These are phyloP conservation scores for Carex kokanica DNA, from an alignment of 176 grass and related monocot genomes.

Conservation along the genomic window DNA sequence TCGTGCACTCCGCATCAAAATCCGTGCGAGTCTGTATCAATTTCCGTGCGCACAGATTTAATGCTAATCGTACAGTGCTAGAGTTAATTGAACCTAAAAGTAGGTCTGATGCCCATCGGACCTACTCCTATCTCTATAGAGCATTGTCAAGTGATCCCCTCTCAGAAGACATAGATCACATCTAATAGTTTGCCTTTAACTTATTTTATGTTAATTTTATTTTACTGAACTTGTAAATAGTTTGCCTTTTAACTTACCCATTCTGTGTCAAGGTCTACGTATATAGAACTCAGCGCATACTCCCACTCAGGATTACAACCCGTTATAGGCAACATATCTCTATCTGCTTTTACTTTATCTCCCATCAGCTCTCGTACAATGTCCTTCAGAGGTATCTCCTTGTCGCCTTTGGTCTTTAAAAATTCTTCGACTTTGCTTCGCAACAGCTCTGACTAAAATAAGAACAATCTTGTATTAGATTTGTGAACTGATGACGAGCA, in stretches of 20 bases:
- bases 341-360: conserved; percentile 52
- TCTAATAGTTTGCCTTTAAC: neutral
- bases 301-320: conserved; percentile 60
- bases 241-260: conserved; percentile 30
- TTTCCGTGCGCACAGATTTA: too few relatives aligned
- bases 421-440: conserved; percentile 45
- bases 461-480: conserved; percentile 15
- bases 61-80: too few relatives aligned
- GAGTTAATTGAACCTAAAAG: too few relatives aligned
- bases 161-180: neutral
- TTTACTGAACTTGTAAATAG: neutral
- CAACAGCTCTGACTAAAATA: conserved; percentile 44
- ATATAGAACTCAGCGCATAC: conserved; percentile 63
- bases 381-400: conserved; percentile 42
- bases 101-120: too few relatives aligned
- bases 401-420: conserved; percentile 29
- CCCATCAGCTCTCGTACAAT: conserved; percentile 67
- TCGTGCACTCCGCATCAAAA: too few relatives aligned
- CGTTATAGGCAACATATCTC: conserved; percentile 42
- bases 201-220: neutral
- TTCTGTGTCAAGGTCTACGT: conserved; percentile 45
- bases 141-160: too few relatives aligned
- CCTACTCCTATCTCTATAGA: too few relatives aligned
- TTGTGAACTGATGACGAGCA: neutral
- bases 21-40: too few relatives aligned